Conservation (phyloP, 169 alveolate species). For the Pseudocohnilembus persalinus region DNA sequence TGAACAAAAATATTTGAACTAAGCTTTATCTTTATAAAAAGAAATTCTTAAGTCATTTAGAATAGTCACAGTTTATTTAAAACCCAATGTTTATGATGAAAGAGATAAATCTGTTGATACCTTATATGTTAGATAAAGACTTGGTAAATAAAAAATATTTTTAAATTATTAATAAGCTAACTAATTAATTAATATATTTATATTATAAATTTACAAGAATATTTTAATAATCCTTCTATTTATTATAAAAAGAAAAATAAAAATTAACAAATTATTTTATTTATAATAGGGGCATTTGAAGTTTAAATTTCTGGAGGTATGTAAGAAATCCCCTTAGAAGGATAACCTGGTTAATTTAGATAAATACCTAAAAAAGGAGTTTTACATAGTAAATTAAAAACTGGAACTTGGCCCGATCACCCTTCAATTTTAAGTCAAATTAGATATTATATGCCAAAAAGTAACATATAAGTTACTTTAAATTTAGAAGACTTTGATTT, state of each 20-base stretch:
- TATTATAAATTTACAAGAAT: no score
- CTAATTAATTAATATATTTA: no score
- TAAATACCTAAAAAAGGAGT: not conserved
- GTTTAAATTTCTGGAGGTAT: not conserved
- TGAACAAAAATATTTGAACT: slow-evolving; percentile 24
- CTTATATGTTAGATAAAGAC: slow-evolving; percentile 20
- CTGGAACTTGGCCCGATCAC: not conserved
- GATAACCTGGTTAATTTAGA: no score
- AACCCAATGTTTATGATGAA: slow-evolving; percentile 41
- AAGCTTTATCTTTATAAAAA: slow-evolving; percentile 27
- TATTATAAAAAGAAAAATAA: no score
- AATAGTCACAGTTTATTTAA: slow-evolving; percentile 31
- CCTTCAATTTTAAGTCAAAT: not conserved
- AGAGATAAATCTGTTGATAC: slow-evolving; percentile 38
- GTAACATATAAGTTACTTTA: not conserved
- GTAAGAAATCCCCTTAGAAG: no score
- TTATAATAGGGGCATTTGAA: not conserved
- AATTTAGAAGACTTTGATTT: not conserved
- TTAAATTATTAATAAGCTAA: no score
- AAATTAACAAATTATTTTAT: not conserved
- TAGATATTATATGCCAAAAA: not conserved
- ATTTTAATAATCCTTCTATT: no score
- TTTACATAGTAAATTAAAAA: not conserved
- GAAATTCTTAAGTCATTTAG: slow-evolving; percentile 31
- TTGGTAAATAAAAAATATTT: slow-evolving; percentile 6